Base-by-base conservation (phyloP, 768 basidiomycete genomes). In the Rhodotorula kratochvilovae region DNA sequence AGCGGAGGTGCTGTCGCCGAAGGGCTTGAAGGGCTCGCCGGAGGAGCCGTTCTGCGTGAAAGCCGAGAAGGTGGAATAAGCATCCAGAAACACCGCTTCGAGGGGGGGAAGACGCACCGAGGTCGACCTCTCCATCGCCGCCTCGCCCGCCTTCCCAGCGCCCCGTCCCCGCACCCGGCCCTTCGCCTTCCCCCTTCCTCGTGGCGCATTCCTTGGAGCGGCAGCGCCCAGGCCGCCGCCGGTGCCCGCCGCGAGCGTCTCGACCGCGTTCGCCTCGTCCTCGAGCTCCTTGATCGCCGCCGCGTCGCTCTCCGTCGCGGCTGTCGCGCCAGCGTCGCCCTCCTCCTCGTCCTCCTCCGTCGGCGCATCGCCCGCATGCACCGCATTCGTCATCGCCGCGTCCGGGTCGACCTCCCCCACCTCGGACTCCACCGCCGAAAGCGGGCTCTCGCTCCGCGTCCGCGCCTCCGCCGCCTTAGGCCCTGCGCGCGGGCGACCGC, bases 1-100 rank as follows among this genome's bases (percentile, higher is more conserved):
- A 23, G 48, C 23, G 7, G 48, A 50, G 48, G 48, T 50, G 63
- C 63, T 63, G 64, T 70, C 61, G n/a, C 48, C 39, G 46, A 66
- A 59, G 13, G 56, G 59, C 27, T 61, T 45, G 27, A 17, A 4
- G 27, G 25, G 48, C 10, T 54, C 10, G 31, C 31, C 17, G 10
- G 67, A 61, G 2, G 67, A 69, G 15, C 54, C 55, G 43, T 35
- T 54, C 68, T 64, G 43, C 17, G 27, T 6, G 43, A 13, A 1
- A 27, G 19, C 4, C 45, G 15, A 23, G 45, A 21, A 6, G 23
- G 45, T 21, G 16, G 51, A 53, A 6, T 7, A n/a, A n/a, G n/a
- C n/a, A n/a, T n/a, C n/a, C n/a, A n/a, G n/a, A n/a, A n/a, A n/a
- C n/a, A n/a, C n/a, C n/a, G n/a, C n/a, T n/a, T n/a, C n/a, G n/a